Evolutionary conservation across 2,329 filamentous ascomycete species (phyloP).

Genomic region (Epichloe amarillans): DNA sequence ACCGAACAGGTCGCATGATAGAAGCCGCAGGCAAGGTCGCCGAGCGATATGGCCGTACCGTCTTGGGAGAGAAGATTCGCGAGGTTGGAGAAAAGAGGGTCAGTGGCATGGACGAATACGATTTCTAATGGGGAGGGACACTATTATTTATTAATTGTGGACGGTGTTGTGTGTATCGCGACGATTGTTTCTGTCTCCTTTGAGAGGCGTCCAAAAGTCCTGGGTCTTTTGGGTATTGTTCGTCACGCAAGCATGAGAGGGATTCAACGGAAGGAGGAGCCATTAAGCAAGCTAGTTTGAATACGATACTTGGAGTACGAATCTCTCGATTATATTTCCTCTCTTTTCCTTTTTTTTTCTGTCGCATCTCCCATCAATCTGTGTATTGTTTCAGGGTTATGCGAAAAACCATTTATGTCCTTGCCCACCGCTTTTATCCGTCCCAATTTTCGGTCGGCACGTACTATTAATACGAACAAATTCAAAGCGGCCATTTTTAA

Average conservation of each 20-base stretch:
- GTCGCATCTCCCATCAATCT: no score
- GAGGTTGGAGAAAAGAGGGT: constrained; percentile 64
- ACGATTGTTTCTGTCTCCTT: background rate
- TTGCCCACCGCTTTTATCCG: no score
- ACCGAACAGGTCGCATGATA: constrained; percentile 76
- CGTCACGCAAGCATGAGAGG: background rate
- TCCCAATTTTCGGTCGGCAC: no score
- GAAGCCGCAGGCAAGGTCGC: constrained; percentile 87
- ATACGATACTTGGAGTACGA: background rate
- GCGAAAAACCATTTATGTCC: no score
- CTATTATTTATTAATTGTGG: background rate
- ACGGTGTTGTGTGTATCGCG: background rate
- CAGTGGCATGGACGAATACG: constrained; percentile 45
- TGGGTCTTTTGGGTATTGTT: background rate
- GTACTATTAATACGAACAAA: no score
- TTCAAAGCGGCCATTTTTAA: no score
- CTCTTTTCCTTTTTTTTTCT: background rate
- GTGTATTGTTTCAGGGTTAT: no score
- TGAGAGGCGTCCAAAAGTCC: no score
- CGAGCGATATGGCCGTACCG: constrained; percentile 63
- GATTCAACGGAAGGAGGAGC: background rate
- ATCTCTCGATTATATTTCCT: background rate
- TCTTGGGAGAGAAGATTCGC: constrained; percentile 82
- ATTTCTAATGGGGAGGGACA: constrained; percentile 5
- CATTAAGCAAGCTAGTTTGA: background rate